Base-by-base conservation (phyloP, 2,329 filamentous ascomycete species). In the Trichophyton schoenleinii region DNA sequence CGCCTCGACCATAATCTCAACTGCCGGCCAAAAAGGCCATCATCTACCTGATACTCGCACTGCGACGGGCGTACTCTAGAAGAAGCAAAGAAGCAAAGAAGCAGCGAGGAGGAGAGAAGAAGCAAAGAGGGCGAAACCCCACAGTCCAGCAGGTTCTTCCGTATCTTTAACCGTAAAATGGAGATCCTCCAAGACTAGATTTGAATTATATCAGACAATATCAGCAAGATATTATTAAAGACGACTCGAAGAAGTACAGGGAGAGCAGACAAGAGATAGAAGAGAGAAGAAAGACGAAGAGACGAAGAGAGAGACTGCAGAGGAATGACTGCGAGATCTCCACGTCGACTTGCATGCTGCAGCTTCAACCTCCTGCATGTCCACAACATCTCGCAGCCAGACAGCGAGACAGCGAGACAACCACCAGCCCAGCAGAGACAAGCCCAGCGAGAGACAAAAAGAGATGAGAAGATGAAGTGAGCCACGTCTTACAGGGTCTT, bases 271-370 rank as follows among this genome's bases (percentile, higher is more conserved):
- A 1, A 52, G 18, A 18, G 18, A 18, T 18, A 52, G 15, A 52
- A n/a, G 25, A 25, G 8, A 36, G 7, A 8, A 36, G 34, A 13
- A 34, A 9, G 6, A 34, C 1, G 9, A 38, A 38, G 34, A 13
- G 34, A 13, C 9, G 11, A 3, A 49, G 46, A 28, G 22, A 49
- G 46, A 49, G 46, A 18, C 18, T 18, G 18, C 18, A 52, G 18
- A 22, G 46, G 34, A 38, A 38, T 38, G 34, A 31, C 28, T 31
- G 28, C 28, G 28, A 38, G 34, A 13, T 31, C 22, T 31, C 49
- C 49, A 53, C 49, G 49, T 53, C 49, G 49, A 53, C 49, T 25
- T 53, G 49, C 49, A 53, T 53, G 22, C 22, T 53, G 49, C 49
- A 53, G 13, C 49, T 25, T 13, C 34, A 38, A 38, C 34, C 34